Evolutionary conservation across 2,329 filamentous ascomycete genomes (phyloP).

Genomic region (Colletotrichum lupini): DNA sequence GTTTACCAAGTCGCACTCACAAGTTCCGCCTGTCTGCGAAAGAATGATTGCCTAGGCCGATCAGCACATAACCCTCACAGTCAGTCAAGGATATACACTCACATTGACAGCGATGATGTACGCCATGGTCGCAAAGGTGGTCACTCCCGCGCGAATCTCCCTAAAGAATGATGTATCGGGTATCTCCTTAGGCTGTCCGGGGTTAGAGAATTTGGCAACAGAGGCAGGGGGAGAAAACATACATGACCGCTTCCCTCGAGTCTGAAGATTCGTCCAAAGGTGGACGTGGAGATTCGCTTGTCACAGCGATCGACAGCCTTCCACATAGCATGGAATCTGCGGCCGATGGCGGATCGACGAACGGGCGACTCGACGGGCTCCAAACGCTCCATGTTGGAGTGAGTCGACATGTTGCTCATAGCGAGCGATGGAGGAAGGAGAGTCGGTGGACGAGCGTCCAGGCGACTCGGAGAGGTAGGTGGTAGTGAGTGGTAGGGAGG

Average conservation of each 20-base stretch:
- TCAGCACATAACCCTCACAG: background rate
- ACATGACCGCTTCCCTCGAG: conserved; percentile 78
- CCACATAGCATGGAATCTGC: conserved; percentile 46
- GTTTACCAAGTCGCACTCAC: conserved; percentile 66
- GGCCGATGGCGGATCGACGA: conserved; percentile 26
- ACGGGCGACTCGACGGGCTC: conserved; percentile 25
- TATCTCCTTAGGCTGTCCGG: conserved; percentile 71
- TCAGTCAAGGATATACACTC: conserved; percentile 37
- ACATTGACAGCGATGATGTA: conserved; percentile 85
- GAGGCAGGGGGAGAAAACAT: conserved; percentile 42
- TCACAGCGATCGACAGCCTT: conserved; percentile 50
- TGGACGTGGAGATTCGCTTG: conserved; percentile 51
- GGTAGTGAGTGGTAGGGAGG: background rate
- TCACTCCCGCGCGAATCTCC: conserved; percentile 82
- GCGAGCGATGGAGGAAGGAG: conserved; percentile 19
- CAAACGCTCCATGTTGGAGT: conserved; percentile 34
- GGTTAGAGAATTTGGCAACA: background rate
- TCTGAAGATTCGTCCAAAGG: conserved; percentile 71
- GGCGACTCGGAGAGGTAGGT: conserved; percentile 17
- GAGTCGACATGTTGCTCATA: conserved; percentile 34
- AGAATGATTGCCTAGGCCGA: conserved; percentile 73
- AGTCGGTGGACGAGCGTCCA: conserved; percentile 16
- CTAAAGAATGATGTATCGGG: conserved; percentile 77
- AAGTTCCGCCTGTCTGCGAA: conserved; percentile 81
- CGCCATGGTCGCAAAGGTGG: conserved; percentile 85